Evolutionary conservation across 306 rosid species (phyloP), one percentile per base, ranked within the genome.

Genomic region (Pyrus communis): DNA sequence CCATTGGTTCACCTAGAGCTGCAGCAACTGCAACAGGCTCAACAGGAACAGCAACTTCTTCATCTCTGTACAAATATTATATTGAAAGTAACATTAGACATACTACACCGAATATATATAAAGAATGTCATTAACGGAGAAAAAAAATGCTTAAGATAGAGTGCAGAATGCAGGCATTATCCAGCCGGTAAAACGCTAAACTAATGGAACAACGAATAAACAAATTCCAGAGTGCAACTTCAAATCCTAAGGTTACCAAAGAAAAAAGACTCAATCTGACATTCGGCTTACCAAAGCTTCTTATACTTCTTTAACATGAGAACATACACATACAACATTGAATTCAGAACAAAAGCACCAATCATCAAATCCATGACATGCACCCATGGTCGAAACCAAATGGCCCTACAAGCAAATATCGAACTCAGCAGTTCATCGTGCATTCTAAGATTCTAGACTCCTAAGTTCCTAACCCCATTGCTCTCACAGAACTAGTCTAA

Each of bases 1-100:
- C 91, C 88, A 87, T 82, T 4, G 88, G 76, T 80, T 85, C 91
- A 19, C 89, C 89, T 25, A 85, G 67, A 18, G 87, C 84, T 28
- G 85, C 79, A 27, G 73, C 70, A 51, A 51, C 28, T 27, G 82
- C 67, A 45, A 45, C 70, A 12, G 78, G 61, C 84, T 81, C 88
- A 52, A 66, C 78, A 8, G 75, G 73, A 70, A 74, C 82, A 17
- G 63, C 68, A 46, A 43, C 84, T 77, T 69, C 86, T 80, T 77
- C 82, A 21, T 81, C 85, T 67, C 88, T 81, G 77, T 43, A 76
- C 25, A 19, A 51, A 3, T 11, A 75, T 38, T 19, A 10, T 18
- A 23, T 4, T 10, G 65, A 75, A 75, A 49, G 19, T 18, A 9
- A 46, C 35, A 42, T 38, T 25, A 21, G 5, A 35, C 14, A 2